Evolutionary conservation across 2,329 filamentous ascomycete species (phyloP).

Genomic region (Botrytis aclada): DNA sequence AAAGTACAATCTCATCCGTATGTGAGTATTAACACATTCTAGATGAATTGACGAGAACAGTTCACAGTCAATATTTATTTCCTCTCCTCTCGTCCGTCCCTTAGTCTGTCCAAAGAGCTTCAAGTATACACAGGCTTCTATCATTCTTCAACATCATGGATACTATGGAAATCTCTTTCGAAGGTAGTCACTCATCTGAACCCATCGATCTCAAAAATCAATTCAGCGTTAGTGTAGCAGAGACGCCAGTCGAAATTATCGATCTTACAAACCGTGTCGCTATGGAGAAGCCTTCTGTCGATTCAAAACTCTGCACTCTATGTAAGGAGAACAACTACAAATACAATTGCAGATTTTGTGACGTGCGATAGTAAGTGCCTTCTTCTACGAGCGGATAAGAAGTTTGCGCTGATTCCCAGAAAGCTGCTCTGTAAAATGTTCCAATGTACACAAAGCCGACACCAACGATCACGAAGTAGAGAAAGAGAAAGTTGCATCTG

Average conservation of each 20-base stretch:
- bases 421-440: constrained; percentile 60
- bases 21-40: not conserved
- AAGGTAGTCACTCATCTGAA: not conserved
- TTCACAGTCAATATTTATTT: not conserved
- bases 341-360: constrained; percentile 62
- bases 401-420: not conserved
- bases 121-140: not conserved
- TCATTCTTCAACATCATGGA: not conserved
- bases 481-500: not conserved
- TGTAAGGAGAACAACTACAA: constrained; percentile 52
- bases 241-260: not conserved
- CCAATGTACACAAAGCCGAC: constrained; percentile 47
- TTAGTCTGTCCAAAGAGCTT: not conserved
- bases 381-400: too few relatives aligned
- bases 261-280: not conserved
- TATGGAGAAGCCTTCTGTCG: not conserved
- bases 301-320: constrained; percentile 48
- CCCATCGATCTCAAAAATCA: not conserved
- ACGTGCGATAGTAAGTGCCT: constrained; percentile 53
- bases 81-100: not conserved
- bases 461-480: constrained; percentile 7
- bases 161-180: not conserved
- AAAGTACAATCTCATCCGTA: not conserved
- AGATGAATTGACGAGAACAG: not conserved
- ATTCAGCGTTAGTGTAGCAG: not conserved